phyloP scores from a whole-genome alignment of 2,329 filamentous ascomycete genomes.

The Balansia obtecta region DNA sequence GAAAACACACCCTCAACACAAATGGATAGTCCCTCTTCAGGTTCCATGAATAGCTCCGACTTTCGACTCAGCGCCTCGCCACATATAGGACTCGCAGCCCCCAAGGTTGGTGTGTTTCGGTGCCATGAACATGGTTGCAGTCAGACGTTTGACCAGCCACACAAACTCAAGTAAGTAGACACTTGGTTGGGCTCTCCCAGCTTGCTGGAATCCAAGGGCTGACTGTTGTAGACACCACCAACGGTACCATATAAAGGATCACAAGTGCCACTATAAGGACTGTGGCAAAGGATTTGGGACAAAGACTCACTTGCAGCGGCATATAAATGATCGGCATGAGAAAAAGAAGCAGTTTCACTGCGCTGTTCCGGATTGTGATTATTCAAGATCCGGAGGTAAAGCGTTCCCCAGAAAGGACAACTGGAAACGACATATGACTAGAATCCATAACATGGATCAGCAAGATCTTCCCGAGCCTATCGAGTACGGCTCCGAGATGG shows the following conservation, averaged over 20 bases:
- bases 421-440: conserved; percentile 50
- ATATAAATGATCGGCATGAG: conserved; percentile 49
- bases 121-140: conserved; percentile 26
- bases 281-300: conserved; percentile 48
- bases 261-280: conserved; percentile 39
- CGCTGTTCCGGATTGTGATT: conserved; percentile 39
- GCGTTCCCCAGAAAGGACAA: conserved; percentile 51
- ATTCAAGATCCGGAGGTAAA: conserved; percentile 43
- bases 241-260: conserved; percentile 47
- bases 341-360: conserved; percentile 50
- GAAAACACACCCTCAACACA: conserved; percentile 36
- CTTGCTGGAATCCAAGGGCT: neutral
- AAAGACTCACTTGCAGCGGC: conserved; percentile 48
- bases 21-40: conserved; percentile 28
- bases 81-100: conserved; percentile 16
- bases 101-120: conserved; percentile 17
- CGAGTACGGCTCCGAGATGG: conserved; percentile 26
- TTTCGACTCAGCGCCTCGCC: conserved; percentile 26
- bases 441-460: conserved; percentile 39
- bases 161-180: conserved; percentile 41
- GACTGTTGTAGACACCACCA: conserved; percentile 38
- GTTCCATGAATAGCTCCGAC: conserved; percentile 24
- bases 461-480: conserved; percentile 28
- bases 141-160: conserved; percentile 41
- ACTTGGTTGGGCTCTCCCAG: neutral